These are phyloP conservation scores for Diaporthe helianthi DNA, from an alignment of 2,329 filamentous ascomycete species.

Conservation along the genomic window DNA sequence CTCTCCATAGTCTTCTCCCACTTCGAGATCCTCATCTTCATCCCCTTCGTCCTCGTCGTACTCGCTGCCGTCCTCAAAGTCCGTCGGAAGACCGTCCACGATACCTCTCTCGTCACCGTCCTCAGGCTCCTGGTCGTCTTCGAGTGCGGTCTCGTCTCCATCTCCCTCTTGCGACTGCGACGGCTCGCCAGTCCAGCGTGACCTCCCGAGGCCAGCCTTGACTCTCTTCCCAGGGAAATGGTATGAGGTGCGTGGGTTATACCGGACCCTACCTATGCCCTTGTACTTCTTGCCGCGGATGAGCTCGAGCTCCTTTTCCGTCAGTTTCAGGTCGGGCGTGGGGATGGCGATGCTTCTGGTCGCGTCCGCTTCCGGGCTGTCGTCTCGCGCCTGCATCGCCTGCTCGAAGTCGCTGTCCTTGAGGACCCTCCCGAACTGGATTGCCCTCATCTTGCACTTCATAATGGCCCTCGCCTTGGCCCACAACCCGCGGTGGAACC, in stretches of 20 bases:
- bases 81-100: conserved; percentile 22
- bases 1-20: conserved; percentile 36
- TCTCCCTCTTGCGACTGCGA: conserved; percentile 22
- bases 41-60: conserved; percentile 42
- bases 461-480: conserved; percentile 86
- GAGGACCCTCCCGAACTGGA: conserved; percentile 63
- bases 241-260: conserved; percentile 39
- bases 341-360: conserved; percentile 46
- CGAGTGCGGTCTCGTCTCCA: conserved; percentile 14
- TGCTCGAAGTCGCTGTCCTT: conserved; percentile 55
- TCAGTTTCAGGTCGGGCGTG: conserved; percentile 49
- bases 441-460: conserved; percentile 80
- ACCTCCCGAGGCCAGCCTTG: conserved; percentile 10
- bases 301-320: conserved; percentile 45
- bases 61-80: conserved; percentile 40
- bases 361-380: conserved; percentile 41
- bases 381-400: conserved; percentile 48
- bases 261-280: conserved; percentile 36
- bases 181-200: not conserved
- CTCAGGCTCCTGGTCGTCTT: conserved; percentile 38
- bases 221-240: conserved; percentile 34
- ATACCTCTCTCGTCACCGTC: conserved; percentile 29
- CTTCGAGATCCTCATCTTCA: conserved; percentile 38
- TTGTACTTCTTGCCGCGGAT: conserved; percentile 45
- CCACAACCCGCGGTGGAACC: conserved; percentile 83